These are phyloP conservation scores for Eimeria maxima DNA, from an alignment of 169 alveolate species.

Conservation along the genomic window DNA sequence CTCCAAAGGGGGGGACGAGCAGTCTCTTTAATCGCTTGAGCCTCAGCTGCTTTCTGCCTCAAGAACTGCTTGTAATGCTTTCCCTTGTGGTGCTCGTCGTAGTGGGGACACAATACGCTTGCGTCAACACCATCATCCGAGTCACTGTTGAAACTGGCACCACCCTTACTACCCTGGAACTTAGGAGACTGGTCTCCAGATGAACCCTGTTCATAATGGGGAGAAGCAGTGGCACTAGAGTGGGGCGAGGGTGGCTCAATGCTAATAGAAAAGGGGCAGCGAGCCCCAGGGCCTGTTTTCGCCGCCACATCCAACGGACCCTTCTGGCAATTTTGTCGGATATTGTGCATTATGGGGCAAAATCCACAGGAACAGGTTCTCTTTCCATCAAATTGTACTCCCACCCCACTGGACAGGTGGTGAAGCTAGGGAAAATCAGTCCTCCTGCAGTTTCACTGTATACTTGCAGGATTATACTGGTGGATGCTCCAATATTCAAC, in stretches of 20 bases:
- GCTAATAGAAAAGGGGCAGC: neutral
- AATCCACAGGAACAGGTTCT: neutral
- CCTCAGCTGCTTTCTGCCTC: conserved; percentile 15
- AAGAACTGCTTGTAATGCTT: conserved; percentile 6
- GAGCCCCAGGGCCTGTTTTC: neutral
- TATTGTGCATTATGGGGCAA: neutral
- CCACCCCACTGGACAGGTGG: neutral
- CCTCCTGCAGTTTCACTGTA: neutral
- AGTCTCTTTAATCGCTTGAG: neutral
- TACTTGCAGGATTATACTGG: neutral
- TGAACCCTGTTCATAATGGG: neutral
- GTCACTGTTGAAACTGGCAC: neutral
- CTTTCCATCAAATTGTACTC: neutral
- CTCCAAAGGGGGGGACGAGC: conserved; percentile 59
- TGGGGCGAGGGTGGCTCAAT: conserved; percentile 11
- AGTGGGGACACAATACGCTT: conserved; percentile 11
- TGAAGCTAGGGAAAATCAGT: neutral
- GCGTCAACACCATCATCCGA: neutral
- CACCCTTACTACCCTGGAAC: neutral
- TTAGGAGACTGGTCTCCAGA: neutral
- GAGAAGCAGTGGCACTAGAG: neutral
- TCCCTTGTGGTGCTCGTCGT: conserved; percentile 55
- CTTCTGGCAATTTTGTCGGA: neutral
- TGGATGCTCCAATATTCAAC: neutral
- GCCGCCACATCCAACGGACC: neutral